A percentile compares a stretch with the other conserved stretches of the same genome.
phyloP scores from a whole-genome alignment of 1,139 yeast species.

The Magnusiomyces suaveolens region DNA sequence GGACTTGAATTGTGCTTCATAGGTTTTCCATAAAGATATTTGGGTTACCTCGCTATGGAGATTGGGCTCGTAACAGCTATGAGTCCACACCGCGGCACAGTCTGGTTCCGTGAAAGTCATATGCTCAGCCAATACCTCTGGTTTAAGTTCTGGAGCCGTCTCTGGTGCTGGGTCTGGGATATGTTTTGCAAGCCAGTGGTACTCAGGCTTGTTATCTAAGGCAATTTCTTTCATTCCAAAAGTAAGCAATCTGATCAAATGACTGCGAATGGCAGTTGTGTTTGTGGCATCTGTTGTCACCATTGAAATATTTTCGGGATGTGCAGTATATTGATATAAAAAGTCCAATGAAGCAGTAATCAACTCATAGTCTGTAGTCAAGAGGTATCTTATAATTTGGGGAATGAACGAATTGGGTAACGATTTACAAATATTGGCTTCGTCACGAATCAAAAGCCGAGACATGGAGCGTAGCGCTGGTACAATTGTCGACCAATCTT shows the following conservation, averaged over 20 bases:
- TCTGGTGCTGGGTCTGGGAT: constrained; percentile 36
- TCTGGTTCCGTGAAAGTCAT: constrained; percentile 70
- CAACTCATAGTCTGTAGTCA: constrained; percentile 47
- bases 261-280: constrained; percentile 30
- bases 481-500: constrained; percentile 33
- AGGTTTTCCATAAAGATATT: constrained; percentile 90
- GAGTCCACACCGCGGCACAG: constrained; percentile 93
- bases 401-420: constrained; percentile 11
- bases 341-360: constrained; percentile 58
- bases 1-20: constrained; percentile 69
- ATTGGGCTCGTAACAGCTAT: constrained; percentile 78
- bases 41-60: constrained; percentile 83
- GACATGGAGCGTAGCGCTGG: constrained; percentile 34
- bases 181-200: constrained; percentile 32
- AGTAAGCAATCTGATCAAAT: constrained; percentile 48
- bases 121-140: constrained; percentile 53
- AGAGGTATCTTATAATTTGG: constrained; percentile 39
- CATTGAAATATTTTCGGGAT: constrained; percentile 34
- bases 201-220: constrained; percentile 26
- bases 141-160: constrained; percentile 59
- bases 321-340: constrained; percentile 53
- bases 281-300: constrained; percentile 29
- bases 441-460: constrained; percentile 34
- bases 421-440: constrained; percentile 34
- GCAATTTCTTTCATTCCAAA: constrained; percentile 34